These are phyloP conservation scores for Psilocybe tampanensis DNA, from an alignment of 768 basidiomycete genomes.

Conservation along the genomic window DNA sequence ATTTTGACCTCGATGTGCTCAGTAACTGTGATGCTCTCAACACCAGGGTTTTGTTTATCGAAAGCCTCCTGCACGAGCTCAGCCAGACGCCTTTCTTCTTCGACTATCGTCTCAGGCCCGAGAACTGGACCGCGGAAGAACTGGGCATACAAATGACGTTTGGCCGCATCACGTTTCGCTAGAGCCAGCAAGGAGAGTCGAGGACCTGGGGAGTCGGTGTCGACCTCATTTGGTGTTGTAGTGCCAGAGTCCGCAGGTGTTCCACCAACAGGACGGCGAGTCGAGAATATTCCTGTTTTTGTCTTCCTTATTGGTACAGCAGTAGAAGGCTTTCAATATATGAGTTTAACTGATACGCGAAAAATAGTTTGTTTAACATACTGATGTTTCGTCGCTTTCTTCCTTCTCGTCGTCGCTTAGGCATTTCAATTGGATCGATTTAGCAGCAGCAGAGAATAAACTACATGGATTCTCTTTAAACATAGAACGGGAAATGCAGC, in stretches of 20 bases:
- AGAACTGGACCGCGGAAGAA: constrained; percentile 82
- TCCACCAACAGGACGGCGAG: constrained; percentile 58
- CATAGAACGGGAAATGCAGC: neutral
- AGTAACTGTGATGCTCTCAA: constrained; percentile 14
- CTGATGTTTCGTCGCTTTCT: constrained; percentile 29
- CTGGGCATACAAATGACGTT: constrained; percentile 70
- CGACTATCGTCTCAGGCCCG: constrained; percentile 42
- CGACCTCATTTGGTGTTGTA: constrained; percentile 37
- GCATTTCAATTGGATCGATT: constrained; percentile 76
- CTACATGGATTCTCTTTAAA: constrained; percentile 35
- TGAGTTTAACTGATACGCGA: neutral
- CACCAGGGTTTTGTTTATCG: constrained; percentile 13
- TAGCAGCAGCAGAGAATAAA: constrained; percentile 81
- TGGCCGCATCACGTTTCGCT: constrained; percentile 82
- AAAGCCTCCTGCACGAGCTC: constrained; percentile 15
- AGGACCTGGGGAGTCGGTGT: constrained; percentile 23
- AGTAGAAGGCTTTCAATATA: constrained; percentile 5
- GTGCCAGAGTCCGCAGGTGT: constrained; percentile 49
- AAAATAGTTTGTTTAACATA: neutral
- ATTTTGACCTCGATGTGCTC: constrained; percentile 23
- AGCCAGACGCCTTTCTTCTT: constrained; percentile 18
- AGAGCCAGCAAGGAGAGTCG: constrained; percentile 55
- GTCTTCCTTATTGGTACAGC: constrained; percentile 54
- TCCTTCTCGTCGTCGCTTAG: constrained; percentile 50
- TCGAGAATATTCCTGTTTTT: constrained; percentile 75